phyloP scores from a whole-genome alignment of 2,329 filamentous ascomycete genomes.

The Aspergillus ibericus region DNA sequence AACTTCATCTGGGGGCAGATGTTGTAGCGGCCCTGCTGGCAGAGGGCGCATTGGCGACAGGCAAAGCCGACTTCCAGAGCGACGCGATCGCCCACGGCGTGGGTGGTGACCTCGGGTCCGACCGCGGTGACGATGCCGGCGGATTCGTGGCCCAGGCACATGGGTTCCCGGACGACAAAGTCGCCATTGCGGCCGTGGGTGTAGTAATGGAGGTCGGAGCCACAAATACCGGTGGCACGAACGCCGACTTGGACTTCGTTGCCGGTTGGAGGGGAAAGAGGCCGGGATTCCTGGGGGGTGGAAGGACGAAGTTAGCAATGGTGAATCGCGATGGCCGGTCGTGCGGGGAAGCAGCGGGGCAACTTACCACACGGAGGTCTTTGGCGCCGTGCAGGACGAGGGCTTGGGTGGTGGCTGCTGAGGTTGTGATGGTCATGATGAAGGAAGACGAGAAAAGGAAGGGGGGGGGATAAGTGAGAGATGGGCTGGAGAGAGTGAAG shows the following conservation, averaged over 20 bases:
- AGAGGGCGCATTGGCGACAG: constrained; percentile 65
- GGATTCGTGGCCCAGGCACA: constrained; percentile 78
- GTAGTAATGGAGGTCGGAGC: constrained; percentile 81
- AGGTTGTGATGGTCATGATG: constrained; percentile 28
- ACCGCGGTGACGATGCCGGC: constrained; percentile 74
- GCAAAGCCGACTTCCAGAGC: constrained; percentile 91
- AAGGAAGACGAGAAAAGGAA: neutral
- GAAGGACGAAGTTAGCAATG: constrained; percentile 2
- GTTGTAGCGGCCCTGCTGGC: constrained; percentile 60
- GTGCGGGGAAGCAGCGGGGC: neutral
- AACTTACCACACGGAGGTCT: constrained; percentile 58
- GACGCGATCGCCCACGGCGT: constrained; percentile 76
- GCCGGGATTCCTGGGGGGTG: constrained; percentile 55
- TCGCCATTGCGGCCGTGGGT: constrained; percentile 81
- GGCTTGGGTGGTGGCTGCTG: constrained; percentile 36
- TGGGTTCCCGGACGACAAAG: constrained; percentile 77
- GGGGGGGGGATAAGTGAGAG: neutral
- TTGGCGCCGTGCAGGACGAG: constrained; percentile 62
- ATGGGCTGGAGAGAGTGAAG: too few relatives aligned
- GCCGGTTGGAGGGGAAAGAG: constrained; percentile 47
- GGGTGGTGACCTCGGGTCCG: constrained; percentile 61
- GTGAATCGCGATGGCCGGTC: neutral
- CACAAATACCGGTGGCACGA: constrained; percentile 68
- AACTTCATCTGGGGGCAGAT: constrained; percentile 62
- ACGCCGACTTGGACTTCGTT: constrained; percentile 65